Conservation (phyloP, 1,139 yeast species). For the Geotrichum aggregatum region DNA sequence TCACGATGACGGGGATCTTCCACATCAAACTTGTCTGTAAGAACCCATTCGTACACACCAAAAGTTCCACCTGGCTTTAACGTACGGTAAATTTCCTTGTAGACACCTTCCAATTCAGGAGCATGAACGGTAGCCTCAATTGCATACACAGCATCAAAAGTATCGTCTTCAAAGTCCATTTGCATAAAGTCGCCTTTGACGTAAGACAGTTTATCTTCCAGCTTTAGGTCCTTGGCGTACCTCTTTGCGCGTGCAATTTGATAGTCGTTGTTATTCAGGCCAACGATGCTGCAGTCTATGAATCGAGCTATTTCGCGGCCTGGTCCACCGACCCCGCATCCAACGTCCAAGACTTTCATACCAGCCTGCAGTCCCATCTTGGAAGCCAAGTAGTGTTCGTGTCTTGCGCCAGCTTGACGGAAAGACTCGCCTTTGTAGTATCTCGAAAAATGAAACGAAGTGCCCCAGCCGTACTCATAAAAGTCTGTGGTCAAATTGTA, state of each 20-base stretch:
- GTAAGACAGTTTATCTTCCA: slow-evolving; percentile 70
- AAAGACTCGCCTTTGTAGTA: slow-evolving; percentile 92
- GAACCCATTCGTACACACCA: slow-evolving; percentile 99
- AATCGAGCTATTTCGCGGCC: slow-evolving; percentile 93
- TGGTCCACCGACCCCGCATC: slow-evolving; percentile 99
- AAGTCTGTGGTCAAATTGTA: slow-evolving; percentile 94
- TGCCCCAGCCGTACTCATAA: slow-evolving; percentile 99
- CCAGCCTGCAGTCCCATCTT: slow-evolving; percentile 75
- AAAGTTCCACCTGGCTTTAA: slow-evolving; percentile 96
- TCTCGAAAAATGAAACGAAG: slow-evolving; percentile 94
- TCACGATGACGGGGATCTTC: slow-evolving; percentile 83
- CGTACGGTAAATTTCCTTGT: slow-evolving; percentile 89
- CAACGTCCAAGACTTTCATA: slow-evolving; percentile 92
- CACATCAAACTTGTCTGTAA: slow-evolving; percentile 93
- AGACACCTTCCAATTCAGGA: slow-evolving; percentile 93
- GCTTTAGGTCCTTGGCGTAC: slow-evolving; percentile 63
- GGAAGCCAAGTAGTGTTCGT: slow-evolving; percentile 89
- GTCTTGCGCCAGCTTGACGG: slow-evolving; percentile 91
- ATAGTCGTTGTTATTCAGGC: slow-evolving; percentile 94
- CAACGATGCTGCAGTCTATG: slow-evolving; percentile 81
- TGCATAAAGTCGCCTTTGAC: slow-evolving; percentile 99
- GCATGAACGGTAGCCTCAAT: slow-evolving; percentile 99
- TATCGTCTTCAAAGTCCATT: slow-evolving; percentile 87
- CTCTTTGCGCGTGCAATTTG: slow-evolving; percentile 85
- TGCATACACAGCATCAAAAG: slow-evolving; percentile 96